Conservation (phyloP, 108 stramenopile species). For the Poteriospumella lacustris region DNA sequence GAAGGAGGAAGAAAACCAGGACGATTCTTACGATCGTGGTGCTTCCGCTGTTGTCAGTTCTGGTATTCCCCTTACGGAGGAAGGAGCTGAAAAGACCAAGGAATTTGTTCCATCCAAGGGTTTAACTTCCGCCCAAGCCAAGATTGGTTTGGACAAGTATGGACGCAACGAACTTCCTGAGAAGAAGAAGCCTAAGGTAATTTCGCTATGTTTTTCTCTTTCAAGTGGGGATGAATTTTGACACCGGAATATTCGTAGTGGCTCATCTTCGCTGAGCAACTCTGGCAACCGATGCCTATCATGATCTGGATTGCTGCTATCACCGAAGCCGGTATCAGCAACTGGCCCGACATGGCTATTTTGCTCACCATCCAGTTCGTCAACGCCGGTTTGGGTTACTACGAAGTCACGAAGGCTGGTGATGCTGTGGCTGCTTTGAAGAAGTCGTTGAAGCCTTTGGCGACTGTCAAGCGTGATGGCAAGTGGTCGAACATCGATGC, state of each 20-base stretch:
- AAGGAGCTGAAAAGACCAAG: neutral
- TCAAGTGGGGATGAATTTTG: no score
- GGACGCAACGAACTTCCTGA: slow-evolving; percentile 63
- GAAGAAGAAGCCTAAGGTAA: slow-evolving; percentile 46
- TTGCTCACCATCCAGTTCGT: slow-evolving; percentile 53
- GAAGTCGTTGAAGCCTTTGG: slow-evolving; percentile 57
- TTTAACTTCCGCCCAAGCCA: slow-evolving; percentile 45
- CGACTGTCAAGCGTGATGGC: slow-evolving; percentile 62
- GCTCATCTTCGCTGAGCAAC: slow-evolving; percentile 53
- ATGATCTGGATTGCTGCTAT: slow-evolving; percentile 66
- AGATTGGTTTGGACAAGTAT: slow-evolving; percentile 35
- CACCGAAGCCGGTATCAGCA: slow-evolving; percentile 42
- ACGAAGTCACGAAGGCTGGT: slow-evolving; percentile 62
- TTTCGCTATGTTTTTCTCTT: no score
- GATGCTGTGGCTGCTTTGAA: slow-evolving; percentile 68
- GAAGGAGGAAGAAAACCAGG: no score
- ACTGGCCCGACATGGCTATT: slow-evolving; percentile 49
- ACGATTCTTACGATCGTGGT: no score
- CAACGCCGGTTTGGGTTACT: slow-evolving; percentile 57
- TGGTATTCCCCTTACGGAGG: slow-evolving; percentile 10
- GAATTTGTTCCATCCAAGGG: slow-evolving; percentile 42
- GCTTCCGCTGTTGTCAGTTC: no score
- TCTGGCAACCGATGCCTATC: slow-evolving; percentile 68
- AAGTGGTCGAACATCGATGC: slow-evolving; percentile 20
- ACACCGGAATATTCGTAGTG: no score